Base-by-base conservation (phyloP, 2,329 filamentous ascomycete genomes). In the Fusarium drepaniforme region DNA sequence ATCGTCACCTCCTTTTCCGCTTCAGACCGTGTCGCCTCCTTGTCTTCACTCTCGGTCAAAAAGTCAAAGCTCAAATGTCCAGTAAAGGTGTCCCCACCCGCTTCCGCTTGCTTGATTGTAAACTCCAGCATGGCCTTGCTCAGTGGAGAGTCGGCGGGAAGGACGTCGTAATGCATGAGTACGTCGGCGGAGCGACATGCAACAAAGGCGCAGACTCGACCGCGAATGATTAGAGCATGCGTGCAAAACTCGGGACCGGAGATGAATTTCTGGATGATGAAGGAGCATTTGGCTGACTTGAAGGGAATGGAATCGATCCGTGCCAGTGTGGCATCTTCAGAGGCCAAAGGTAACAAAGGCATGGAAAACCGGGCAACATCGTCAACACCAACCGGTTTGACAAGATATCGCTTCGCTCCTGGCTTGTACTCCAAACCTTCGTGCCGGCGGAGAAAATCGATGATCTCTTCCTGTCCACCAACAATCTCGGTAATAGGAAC, bases 21-120 rank as follows among this genome's bases (percentile, higher is more conserved):
- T 1, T 68, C 69, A 8, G 66, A 42, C 57, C 63, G 44, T 1
- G 44, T 37, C 3, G 71, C 69, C 21, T 70, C 67, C 9, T 63
- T 25, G 18, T 72, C 65, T 6, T 73, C 69, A 2, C 42, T 13
- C 1, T 68, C 9, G 3, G 93, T 88, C 74, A 95, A 84, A 72
- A 96, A 92, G 79, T 94, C 91, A 64, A 96, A 92, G 21, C 89
- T 92, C 37, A 95, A 80, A 79, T 96, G 94, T 0, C 93, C 93
- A 0, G 92, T 94, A 77, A 93, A 84, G 0, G 59, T 61, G 0
- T 78, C 73, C 84, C 88, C 87, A 28, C 87, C 84, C 53, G 85
- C 86, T 4, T 80, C 79, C 0, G 90, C 90, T 65, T 93, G 91
- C 13, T 81, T 83, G 65, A 88, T 80, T 1, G 93, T 95, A 76